A percentile compares a stretch with the other conserved stretches of the same genome.
Evolutionary conservation across 805 yeast species (phyloP).

Genomic region (Candida michaelii): DNA sequence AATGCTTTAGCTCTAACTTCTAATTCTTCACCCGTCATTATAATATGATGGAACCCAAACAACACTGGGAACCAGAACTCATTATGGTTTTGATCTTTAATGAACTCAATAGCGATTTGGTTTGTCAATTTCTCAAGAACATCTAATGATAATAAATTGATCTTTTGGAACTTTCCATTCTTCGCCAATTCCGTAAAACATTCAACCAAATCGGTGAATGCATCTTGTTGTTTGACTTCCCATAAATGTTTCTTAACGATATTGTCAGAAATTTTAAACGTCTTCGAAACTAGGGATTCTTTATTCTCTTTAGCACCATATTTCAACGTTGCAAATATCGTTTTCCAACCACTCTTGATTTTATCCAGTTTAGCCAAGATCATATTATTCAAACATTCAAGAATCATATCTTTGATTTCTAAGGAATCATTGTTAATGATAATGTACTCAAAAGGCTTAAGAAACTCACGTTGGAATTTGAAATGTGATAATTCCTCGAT

Average conservation of each 20-base stretch:
- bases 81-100: slow-evolving; percentile 27
- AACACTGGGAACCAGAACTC: slow-evolving; percentile 82
- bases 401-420: slow-evolving; percentile 81
- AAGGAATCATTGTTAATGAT: slow-evolving; percentile 63
- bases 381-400: slow-evolving; percentile 87
- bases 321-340: slow-evolving; percentile 76
- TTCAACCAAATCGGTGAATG: slow-evolving; percentile 60
- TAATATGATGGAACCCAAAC: slow-evolving; percentile 80
- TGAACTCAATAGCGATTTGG: slow-evolving; percentile 51
- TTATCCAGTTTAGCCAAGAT: slow-evolving; percentile 68
- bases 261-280: slow-evolving; percentile 61
- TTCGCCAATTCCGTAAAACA: slow-evolving; percentile 82
- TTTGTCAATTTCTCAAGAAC: slow-evolving; percentile 62
- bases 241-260: slow-evolving; percentile 63
- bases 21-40: slow-evolving; percentile 90
- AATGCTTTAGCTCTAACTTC: slow-evolving; percentile 92
- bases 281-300: slow-evolving; percentile 60
- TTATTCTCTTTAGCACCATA: slow-evolving; percentile 64
- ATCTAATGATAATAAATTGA: slow-evolving; percentile 78
- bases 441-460: slow-evolving; percentile 85
- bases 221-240: slow-evolving; percentile 68
- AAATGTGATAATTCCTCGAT: slow-evolving; percentile 94
- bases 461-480: slow-evolving; percentile 91
- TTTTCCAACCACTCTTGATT: slow-evolving; percentile 92
- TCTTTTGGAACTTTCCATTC: slow-evolving; percentile 77